Evolutionary conservation across 768 basidiomycete species (phyloP).

Genomic region (Leccinum obscurum): DNA sequence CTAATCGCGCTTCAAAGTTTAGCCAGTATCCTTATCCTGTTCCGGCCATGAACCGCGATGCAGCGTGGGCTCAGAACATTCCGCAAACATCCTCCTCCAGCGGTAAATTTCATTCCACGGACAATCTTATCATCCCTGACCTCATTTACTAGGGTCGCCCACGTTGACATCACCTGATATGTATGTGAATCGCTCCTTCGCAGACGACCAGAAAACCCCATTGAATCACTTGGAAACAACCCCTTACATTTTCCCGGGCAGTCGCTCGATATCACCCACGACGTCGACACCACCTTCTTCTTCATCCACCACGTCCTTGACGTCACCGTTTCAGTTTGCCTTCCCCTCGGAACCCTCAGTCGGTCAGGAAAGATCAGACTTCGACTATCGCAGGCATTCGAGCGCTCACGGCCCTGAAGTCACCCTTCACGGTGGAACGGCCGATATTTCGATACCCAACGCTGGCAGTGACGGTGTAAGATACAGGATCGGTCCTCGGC

Average conservation of each 20-base stretch:
- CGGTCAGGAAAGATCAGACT: conserved; percentile 59
- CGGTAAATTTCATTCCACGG: conserved; percentile 29
- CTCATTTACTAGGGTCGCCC: conserved; percentile 56
- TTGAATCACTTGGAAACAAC: conserved; percentile 52
- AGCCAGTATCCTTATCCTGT: conserved; percentile 46
- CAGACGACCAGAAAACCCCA: conserved; percentile 59
- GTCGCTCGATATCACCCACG: conserved; percentile 72
- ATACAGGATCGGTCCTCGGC: conserved; percentile 54
- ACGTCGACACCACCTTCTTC: conserved; percentile 61
- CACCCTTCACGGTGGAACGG: conserved; percentile 71
- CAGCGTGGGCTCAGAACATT: conserved; percentile 29
- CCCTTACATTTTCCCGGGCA: conserved; percentile 61
- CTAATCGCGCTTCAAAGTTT: conserved; percentile 54
- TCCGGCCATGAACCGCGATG: conserved; percentile 35
- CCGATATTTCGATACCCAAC: conserved; percentile 62
- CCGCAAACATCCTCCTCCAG: conserved; percentile 34
- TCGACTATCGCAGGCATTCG: conserved; percentile 63
- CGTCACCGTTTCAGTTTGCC: conserved; percentile 66
- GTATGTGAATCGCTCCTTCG: conserved; percentile 46
- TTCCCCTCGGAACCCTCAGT: conserved; percentile 54
- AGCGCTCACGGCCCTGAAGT: conserved; percentile 57
- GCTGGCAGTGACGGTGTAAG: conserved; percentile 57
- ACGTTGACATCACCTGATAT: conserved; percentile 47
- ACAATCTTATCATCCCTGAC: conserved; percentile 33
- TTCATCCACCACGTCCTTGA: conserved; percentile 60